Base-by-base conservation (phyloP, 2,329 filamentous ascomycete species). In the Ceratocystis cubensis region DNA sequence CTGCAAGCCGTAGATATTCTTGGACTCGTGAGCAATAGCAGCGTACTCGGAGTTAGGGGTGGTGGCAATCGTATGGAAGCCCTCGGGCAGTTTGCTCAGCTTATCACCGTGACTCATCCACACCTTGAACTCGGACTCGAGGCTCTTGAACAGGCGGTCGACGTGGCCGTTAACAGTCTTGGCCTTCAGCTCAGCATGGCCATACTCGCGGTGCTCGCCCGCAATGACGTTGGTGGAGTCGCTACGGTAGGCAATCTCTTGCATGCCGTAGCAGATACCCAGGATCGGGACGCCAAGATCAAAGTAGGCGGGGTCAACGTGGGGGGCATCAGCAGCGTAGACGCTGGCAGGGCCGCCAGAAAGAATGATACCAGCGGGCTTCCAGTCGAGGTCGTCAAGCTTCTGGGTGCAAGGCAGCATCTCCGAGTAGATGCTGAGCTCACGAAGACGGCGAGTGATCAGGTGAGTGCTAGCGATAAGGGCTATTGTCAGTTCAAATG, bases 31-130 rank as follows among this genome's bases (percentile, higher is more conserved):
- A 20, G 87, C 88, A 71, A 93, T 95, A 67, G 84, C 90, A 10
- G 92, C 92, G 71, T 83, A 96, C 28, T 86, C 84, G 0, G 88
- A 85, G 77, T 94, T 95, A 63, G 79, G 74, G 1, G 91, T 93
- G 3, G 81, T 87, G 63, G 88, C 91, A 71, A 96, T 84, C 17
- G 81, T 85, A 68, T 83, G 77, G 74, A 96, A 96, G 50, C 81
- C 83, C 45, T 86, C 78, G 7, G 92, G 92, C 48, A 96, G 79
- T 66, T 82, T 78, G 48, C 81, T 82, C 10, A 97, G 82, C 80
- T 96, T 96, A 77, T 96, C 91, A 67, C 86, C 87, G 75, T 97
- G 93, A 70, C 84, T 88, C 92, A 96, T 96, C 82, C 84, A 93
- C 15, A 89, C 79, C 72, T 63, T 48, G 64, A 69, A 65, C 48